Percentiles rank a stretch among this genome's conserved stretches.
These are phyloP conservation scores for Beauveria pseudobassiana DNA, from an alignment of 2,329 filamentous ascomycete species.

Conservation along the genomic window DNA sequence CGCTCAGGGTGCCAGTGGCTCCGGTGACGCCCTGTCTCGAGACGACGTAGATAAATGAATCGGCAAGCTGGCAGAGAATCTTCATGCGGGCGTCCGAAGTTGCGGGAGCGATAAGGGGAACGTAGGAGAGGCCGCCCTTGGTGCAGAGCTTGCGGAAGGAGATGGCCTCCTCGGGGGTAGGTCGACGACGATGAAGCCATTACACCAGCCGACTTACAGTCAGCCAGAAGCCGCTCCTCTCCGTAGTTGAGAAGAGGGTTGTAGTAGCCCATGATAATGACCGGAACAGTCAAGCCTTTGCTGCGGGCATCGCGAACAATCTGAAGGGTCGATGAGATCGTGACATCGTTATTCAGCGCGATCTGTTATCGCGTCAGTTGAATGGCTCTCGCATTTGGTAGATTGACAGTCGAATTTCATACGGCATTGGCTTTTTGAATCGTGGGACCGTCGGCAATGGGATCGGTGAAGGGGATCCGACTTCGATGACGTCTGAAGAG, in stretches of 20 bases:
- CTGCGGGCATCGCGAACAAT: constrained; percentile 77
- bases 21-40: constrained; percentile 96
- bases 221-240: constrained; percentile 78
- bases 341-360: constrained; percentile 84
- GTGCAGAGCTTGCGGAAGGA: constrained; percentile 82
- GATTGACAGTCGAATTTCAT: constrained; percentile 23
- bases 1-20: constrained; percentile 74
- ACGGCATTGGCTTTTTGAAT: constrained; percentile 92
- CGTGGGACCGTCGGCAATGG: constrained; percentile 93
- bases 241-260: constrained; percentile 93
- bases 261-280: constrained; percentile 98
- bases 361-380: constrained; percentile 27
- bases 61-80: constrained; percentile 89
- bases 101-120: constrained; percentile 91
- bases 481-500: constrained; percentile 72
- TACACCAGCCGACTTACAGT: constrained; percentile 76
- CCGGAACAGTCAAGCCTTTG: constrained; percentile 69
- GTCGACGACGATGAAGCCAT: constrained; percentile 96
- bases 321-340: constrained; percentile 67
- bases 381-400: not conserved
- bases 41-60: constrained; percentile 98
- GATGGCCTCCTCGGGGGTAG: constrained; percentile 93
- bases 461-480: constrained; percentile 94
- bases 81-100: constrained; percentile 93
- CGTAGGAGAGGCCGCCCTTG: constrained; percentile 72